Conservation (phyloP, 106 monocot species). For the Allium cepa region DNA sequence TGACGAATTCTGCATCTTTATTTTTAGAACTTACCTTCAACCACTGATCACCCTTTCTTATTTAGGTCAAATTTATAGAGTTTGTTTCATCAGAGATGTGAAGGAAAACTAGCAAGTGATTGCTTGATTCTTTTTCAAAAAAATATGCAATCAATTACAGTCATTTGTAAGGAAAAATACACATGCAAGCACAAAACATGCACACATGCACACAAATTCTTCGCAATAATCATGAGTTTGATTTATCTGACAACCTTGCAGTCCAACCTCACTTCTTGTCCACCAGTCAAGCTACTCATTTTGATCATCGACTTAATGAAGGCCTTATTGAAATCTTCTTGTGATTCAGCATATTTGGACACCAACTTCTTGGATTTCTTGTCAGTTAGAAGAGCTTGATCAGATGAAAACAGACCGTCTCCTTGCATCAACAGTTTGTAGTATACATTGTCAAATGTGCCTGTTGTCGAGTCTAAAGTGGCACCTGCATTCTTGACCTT, state of each 20-base stretch:
- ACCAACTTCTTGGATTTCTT: slow-evolving; percentile 28
- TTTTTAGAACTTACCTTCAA: too few species aligned
- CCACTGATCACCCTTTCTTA: too few species aligned
- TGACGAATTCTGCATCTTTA: too few species aligned
- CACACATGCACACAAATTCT: too few species aligned
- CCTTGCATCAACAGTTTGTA: slow-evolving; percentile 58
- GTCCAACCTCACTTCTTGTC: slow-evolving; percentile 55
- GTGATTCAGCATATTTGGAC: slow-evolving; percentile 37
- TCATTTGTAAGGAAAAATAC: too few species aligned
- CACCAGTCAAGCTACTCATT: slow-evolving; percentile 70
- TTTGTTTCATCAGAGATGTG: too few species aligned
- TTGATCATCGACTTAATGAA: slow-evolving; percentile 67
- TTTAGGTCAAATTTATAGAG: too few species aligned
- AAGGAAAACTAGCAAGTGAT: too few species aligned
- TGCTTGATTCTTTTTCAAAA: too few species aligned
- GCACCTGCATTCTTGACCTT: slow-evolving; percentile 53
- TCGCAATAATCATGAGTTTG: too few species aligned
- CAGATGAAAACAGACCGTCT: slow-evolving; percentile 69
- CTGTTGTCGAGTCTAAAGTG: slow-evolving; percentile 44
- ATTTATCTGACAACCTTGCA: slow-evolving; percentile 47
- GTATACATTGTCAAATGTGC: slow-evolving; percentile 67
- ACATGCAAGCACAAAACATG: too few species aligned
- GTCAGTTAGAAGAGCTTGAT: slow-evolving; percentile 48
- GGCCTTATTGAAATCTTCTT: slow-evolving; percentile 41
- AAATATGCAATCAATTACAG: too few species aligned